These are phyloP conservation scores for Pseudocercospora crystallina DNA, from an alignment of 2,329 filamentous ascomycete species.

Conservation along the genomic window DNA sequence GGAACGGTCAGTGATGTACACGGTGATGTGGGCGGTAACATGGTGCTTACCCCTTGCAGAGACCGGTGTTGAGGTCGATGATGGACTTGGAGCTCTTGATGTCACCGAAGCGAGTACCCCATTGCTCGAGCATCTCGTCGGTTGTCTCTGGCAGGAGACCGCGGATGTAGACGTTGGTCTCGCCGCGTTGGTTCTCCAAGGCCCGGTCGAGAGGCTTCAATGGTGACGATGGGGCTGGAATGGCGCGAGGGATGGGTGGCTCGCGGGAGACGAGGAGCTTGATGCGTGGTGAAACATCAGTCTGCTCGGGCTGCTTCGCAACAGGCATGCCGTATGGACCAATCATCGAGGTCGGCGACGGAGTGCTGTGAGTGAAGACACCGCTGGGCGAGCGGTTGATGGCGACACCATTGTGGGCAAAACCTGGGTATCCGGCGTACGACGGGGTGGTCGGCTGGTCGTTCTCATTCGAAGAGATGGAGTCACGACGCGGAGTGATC, in stretches of 20 bases:
- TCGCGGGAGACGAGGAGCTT: conserved; percentile 59
- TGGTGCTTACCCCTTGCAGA: conserved; percentile 83
- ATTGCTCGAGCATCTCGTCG: conserved; percentile 80
- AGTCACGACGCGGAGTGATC: conserved; percentile 53
- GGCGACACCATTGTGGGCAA: conserved; percentile 42
- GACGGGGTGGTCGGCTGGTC: conserved; percentile 52
- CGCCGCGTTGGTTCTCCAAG: conserved; percentile 88
- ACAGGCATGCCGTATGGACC: conserved; percentile 45
- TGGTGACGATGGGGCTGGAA: conserved; percentile 83
- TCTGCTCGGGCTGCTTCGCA: conserved; percentile 37
- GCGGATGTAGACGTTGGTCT: conserved; percentile 97
- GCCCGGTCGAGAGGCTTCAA: conserved; percentile 91
- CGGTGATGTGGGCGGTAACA: conserved; percentile 2
- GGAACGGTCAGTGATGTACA: conserved; percentile 31
- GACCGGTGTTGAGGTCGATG: conserved; percentile 87
- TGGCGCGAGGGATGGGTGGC: conserved; percentile 81
- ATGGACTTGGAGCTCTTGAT: conserved; percentile 98
- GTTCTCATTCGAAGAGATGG: conserved; percentile 54
- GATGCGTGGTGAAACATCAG: conserved; percentile 46
- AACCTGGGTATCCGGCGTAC: conserved; percentile 42
- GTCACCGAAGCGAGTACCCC: conserved; percentile 83
- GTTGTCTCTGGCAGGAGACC: conserved; percentile 94
- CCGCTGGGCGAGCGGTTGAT: conserved; percentile 53
- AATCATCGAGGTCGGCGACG: conserved; percentile 50
- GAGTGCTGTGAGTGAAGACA: conserved; percentile 50